These are phyloP conservation scores for Malassezia cuniculi DNA, from an alignment of 1,284 basidiomycete species.

Conservation along the genomic window DNA sequence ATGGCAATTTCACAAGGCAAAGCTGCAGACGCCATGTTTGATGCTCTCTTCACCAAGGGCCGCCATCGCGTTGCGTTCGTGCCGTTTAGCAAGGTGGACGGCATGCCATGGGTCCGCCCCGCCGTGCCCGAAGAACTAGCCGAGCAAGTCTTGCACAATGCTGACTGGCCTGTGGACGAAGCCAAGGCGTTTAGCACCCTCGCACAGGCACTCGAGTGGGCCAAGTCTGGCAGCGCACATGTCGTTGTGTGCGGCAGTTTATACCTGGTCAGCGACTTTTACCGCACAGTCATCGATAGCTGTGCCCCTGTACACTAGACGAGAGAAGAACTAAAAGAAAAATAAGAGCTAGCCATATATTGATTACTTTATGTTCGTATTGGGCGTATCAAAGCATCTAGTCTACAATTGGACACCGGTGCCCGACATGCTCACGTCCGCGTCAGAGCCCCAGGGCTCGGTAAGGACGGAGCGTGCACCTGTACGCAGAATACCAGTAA, in stretches of 20 bases:
- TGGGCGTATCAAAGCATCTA: too few relatives aligned
- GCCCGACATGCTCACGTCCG: too few relatives aligned
- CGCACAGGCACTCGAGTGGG: constrained; percentile 20
- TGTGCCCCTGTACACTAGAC: too few relatives aligned
- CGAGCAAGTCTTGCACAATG: background rate
- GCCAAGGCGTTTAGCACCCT: constrained; percentile 12
- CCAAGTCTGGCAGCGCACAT: constrained; percentile 4
- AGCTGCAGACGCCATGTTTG: constrained; percentile 26
- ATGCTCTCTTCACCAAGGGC: constrained; percentile 14
- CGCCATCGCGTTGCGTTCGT: constrained; percentile 26
- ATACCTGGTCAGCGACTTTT: constrained; percentile 38
- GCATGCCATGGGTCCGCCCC: constrained; percentile 41
- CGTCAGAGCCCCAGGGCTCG: too few relatives aligned
- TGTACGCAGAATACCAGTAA: too few relatives aligned
- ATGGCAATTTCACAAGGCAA: constrained; percentile 37
- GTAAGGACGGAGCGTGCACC: too few relatives aligned
- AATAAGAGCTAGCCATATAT: too few relatives aligned
- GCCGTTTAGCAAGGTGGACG: constrained; percentile 34
- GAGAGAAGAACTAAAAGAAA: too few relatives aligned
- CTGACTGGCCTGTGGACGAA: constrained; percentile 3
- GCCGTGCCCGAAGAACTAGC: constrained; percentile 9
- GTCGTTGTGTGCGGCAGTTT: constrained; percentile 36
- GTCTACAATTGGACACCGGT: too few relatives aligned
- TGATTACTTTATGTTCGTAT: too few relatives aligned
- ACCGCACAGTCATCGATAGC: constrained; percentile 10